These are phyloP conservation scores for Parsonsia alboflavescens DNA, from an alignment of 257 asterid genomes.

Conservation along the genomic window DNA sequence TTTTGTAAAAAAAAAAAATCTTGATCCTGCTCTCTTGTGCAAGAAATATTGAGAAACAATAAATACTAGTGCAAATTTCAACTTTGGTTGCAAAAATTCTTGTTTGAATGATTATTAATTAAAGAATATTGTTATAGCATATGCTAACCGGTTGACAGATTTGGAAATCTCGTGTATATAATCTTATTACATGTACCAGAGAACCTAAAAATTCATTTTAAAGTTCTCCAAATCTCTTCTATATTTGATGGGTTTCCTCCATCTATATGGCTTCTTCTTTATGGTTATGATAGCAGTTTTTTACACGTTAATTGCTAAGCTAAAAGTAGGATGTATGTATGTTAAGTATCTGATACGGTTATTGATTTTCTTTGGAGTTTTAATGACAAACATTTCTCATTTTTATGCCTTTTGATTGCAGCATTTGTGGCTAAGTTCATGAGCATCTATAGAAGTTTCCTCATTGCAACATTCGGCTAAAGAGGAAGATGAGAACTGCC, in stretches of 20 bases:
- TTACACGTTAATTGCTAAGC: neutral
- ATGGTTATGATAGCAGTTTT: neutral
- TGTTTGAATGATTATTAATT: neutral
- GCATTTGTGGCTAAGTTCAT: slow-evolving; percentile 98
- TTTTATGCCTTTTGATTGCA: slow-evolving; percentile 35
- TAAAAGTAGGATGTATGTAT: neutral
- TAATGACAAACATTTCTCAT: neutral
- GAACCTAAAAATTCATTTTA: neutral
- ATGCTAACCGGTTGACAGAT: neutral
- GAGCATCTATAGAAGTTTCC: slow-evolving; percentile 95
- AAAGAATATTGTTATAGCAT: neutral
- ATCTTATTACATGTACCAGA: neutral
- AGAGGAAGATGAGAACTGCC: slow-evolving; percentile 8
- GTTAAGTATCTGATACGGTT: neutral
- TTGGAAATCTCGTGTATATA: neutral
- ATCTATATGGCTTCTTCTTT: neutral
- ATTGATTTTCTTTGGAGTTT: neutral
- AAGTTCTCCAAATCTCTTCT: no score
- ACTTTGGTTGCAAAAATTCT: neutral
- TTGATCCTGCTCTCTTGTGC: neutral
- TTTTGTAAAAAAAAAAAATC: no score
- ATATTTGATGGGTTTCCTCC: neutral
- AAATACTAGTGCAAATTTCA: neutral
- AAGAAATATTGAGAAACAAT: neutral
- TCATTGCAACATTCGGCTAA: slow-evolving; percentile 85